Conservation (phyloP, 768 basidiomycete species). For the Tricholoma matsutake region DNA sequence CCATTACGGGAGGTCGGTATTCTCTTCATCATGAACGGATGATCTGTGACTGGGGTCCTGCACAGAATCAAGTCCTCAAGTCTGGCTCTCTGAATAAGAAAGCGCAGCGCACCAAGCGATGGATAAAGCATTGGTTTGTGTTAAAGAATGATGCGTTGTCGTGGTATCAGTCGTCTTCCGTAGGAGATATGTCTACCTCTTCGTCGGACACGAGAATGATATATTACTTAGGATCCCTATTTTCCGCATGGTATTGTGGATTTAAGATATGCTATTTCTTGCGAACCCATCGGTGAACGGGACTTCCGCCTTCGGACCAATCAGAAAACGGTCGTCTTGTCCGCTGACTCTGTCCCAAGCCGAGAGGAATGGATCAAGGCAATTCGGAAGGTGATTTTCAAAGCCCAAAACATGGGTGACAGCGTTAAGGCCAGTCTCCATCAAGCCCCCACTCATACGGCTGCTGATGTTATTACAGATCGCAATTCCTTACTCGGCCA, state of each 20-base stretch:
- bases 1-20: slow-evolving; percentile 75
- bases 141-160: slow-evolving; percentile 94
- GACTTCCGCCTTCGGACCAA: slow-evolving; percentile 84
- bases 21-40: not conserved
- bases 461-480: slow-evolving; percentile 45
- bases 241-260: slow-evolving; percentile 97
- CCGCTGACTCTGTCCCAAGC: slow-evolving; percentile 77
- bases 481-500: slow-evolving; percentile 88
- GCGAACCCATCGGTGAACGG: slow-evolving; percentile 75
- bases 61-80: slow-evolving; percentile 87
- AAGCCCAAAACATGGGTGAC: slow-evolving; percentile 94
- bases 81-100: slow-evolving; percentile 89
- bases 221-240: slow-evolving; percentile 77
- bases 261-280: slow-evolving; percentile 87
- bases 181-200: slow-evolving; percentile 28
- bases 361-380: slow-evolving; percentile 96
- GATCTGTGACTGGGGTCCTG: slow-evolving; percentile 4
- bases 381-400: slow-evolving; percentile 91
- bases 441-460: not conserved
- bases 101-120: slow-evolving; percentile 83
- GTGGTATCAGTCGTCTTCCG: slow-evolving; percentile 95
- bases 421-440: slow-evolving; percentile 72
- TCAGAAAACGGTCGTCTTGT: slow-evolving; percentile 68
- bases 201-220: slow-evolving; percentile 13
- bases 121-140: slow-evolving; percentile 95